Evolutionary conservation across 495 filamentous ascomycete species (phyloP).

Genomic region (Penicillium salamii): DNA sequence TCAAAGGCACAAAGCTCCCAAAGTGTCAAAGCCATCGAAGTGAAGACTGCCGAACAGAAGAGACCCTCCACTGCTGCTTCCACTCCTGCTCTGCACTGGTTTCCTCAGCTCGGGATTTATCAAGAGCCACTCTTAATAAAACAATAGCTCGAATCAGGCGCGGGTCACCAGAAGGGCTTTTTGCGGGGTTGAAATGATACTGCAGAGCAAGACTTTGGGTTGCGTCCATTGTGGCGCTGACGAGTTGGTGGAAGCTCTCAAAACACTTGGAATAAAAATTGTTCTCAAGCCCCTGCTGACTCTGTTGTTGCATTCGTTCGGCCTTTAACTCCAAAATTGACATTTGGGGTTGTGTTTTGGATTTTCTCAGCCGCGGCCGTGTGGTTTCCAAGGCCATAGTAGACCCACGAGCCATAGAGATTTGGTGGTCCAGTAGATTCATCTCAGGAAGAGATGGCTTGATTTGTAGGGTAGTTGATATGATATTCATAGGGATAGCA

Average conservation of each 20-base stretch:
- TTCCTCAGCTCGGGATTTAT: not conserved
- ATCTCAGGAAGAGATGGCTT: slow-evolving; percentile 6
- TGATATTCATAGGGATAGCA: not conserved
- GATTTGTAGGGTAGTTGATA: not conserved
- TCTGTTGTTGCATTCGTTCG: slow-evolving; percentile 4
- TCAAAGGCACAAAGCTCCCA: no score
- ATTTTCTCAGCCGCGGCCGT: slow-evolving; percentile 2
- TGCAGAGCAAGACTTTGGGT: not conserved
- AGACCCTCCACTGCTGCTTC: slow-evolving; percentile 2
- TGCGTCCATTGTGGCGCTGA: not conserved
- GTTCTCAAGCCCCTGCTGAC: slow-evolving; percentile 9
- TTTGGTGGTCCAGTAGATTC: slow-evolving; percentile 10
- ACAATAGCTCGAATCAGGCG: not conserved
- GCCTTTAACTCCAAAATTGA: slow-evolving; percentile 3
- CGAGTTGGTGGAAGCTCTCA: not conserved
- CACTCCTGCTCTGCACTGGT: slow-evolving; percentile 1
- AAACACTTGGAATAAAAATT: slow-evolving; percentile 10
- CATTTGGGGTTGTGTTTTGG: not conserved
- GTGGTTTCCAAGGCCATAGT: slow-evolving; percentile 14
- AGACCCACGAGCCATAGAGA: slow-evolving; percentile 5
- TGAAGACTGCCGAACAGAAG: no score
- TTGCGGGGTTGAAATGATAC: slow-evolving; percentile 1
- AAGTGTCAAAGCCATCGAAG: no score
- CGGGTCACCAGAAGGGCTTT: not conserved
- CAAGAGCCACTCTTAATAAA: not conserved